Percentiles rank a stretch among this genome's conserved stretches.
Conservation (phyloP, 2,329 filamentous ascomycete species). For the Cercospora sp. region DNA sequence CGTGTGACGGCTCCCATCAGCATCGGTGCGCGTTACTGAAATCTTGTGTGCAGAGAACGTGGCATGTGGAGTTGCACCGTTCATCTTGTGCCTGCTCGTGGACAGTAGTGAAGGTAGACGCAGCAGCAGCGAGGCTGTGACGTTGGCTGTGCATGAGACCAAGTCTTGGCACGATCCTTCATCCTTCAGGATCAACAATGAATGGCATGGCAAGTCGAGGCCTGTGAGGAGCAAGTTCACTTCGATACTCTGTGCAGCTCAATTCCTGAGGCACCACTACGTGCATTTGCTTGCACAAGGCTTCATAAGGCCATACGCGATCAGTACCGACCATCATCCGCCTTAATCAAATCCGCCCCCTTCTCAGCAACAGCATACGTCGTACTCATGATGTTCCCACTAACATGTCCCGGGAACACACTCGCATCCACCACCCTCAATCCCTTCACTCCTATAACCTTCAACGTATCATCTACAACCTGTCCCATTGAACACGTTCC, state of each 20-base stretch:
- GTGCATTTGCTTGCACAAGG: background rate
- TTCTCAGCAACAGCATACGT: slow-evolving; percentile 43
- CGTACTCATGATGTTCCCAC: slow-evolving; percentile 37
- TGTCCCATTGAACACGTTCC: slow-evolving; percentile 43
- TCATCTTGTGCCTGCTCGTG: background rate
- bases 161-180: background rate
- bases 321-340: slow-evolving; percentile 25
- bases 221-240: background rate
- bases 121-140: background rate
- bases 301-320: background rate
- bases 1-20: background rate
- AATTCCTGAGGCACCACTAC: background rate
- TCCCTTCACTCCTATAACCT: slow-evolving; percentile 35
- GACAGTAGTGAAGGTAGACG: background rate
- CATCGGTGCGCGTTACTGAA: background rate
- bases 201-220: background rate
- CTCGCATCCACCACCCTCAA: slow-evolving; percentile 39
- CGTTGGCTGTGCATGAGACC: background rate
- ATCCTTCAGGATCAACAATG: background rate
- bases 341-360: slow-evolving; percentile 39
- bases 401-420: slow-evolving; percentile 40
- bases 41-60: background rate
- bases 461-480: slow-evolving; percentile 35
- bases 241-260: background rate
- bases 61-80: background rate